phyloP scores from a whole-genome alignment of 352 stramenopile genomes.

The Phytophthora boehmeriae region DNA sequence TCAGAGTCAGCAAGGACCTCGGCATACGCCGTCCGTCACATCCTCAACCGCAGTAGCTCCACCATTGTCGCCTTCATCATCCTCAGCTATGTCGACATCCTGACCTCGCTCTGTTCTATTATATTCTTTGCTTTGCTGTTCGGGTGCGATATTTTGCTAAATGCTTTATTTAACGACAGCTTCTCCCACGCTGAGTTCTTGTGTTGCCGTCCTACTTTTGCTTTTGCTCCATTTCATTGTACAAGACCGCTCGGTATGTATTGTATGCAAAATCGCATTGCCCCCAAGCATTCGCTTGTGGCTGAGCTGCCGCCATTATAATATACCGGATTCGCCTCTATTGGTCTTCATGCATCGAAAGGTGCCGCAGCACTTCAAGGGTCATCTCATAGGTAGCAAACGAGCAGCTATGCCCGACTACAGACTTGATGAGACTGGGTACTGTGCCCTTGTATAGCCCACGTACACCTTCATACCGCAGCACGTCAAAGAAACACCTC shows the following conservation, averaged over 20 bases:
- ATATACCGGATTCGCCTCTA: conserved; percentile 1
- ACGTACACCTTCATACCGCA: conserved; percentile 62
- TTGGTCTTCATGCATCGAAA: conserved; percentile 17
- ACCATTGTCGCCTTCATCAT: conserved; percentile 21
- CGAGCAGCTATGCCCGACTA: conserved; percentile 76
- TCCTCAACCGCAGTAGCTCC: conserved; percentile 26
- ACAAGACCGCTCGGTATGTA: too few relatives aligned
- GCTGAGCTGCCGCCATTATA: too few relatives aligned
- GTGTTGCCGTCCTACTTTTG: not conserved
- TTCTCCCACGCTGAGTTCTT: conserved; percentile 3
- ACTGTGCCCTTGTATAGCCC: conserved; percentile 84
- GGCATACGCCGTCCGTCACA: conserved; percentile 5
- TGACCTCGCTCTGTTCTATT: conserved; percentile 36
- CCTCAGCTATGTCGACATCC: conserved; percentile 34
- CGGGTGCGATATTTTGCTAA: conserved; percentile 37
- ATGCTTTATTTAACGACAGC: conserved; percentile 46
- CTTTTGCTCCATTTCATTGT: too few relatives aligned
- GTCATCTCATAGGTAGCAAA: conserved; percentile 82
- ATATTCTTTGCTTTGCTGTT: conserved; percentile 36
- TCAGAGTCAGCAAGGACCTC: conserved; percentile 30
- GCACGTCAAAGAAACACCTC: conserved; percentile 63
- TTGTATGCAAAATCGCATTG: too few relatives aligned
- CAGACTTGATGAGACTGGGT: conserved; percentile 82
- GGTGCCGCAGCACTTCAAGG: conserved; percentile 43
- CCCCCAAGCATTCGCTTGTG: too few relatives aligned